A percentile compares a stretch with the other conserved stretches of the same genome.
Evolutionary conservation across 352 stramenopile genomes (phyloP).

Genomic region (Pythium chondricola): DNA sequence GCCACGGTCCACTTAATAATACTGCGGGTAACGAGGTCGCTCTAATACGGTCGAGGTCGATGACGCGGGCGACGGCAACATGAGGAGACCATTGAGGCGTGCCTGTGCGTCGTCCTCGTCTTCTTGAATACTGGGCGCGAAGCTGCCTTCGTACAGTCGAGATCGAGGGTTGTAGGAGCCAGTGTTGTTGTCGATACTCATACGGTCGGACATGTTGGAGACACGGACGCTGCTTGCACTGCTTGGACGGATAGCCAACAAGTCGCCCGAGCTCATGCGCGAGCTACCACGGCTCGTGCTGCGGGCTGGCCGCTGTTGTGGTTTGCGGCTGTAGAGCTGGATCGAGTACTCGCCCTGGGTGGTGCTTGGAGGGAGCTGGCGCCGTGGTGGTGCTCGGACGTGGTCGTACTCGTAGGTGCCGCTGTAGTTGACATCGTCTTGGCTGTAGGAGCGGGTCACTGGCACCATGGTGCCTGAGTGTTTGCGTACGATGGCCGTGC

Average conservation of each 20-base stretch:
- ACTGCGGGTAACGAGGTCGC: slow-evolving; percentile 13
- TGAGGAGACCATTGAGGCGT: slow-evolving; percentile 55
- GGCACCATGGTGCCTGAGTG: slow-evolving; percentile 46
- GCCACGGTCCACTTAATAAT: slow-evolving; percentile 7
- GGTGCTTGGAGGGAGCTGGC: slow-evolving; percentile 7
- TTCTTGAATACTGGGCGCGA: slow-evolving; percentile 57
- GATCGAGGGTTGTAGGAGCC: slow-evolving; percentile 53
- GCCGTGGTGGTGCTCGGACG: neutral
- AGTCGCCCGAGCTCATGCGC: slow-evolving; percentile 36
- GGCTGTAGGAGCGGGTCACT: slow-evolving; percentile 14
- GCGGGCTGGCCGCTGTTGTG: slow-evolving; percentile 18
- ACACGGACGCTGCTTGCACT: slow-evolving; percentile 35
- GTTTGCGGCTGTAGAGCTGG: slow-evolving; percentile 51
- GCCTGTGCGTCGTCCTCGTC: slow-evolving; percentile 56
- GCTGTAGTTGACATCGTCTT: slow-evolving; percentile 20
- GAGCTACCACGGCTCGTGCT: slow-evolving; percentile 14
- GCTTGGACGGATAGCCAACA: slow-evolving; percentile 40
- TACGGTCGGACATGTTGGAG: slow-evolving; percentile 47
- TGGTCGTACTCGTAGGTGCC: neutral
- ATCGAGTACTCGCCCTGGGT: slow-evolving; percentile 37
- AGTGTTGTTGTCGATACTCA: slow-evolving; percentile 74
- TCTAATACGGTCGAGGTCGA: slow-evolving; percentile 47
- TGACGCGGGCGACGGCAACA: slow-evolving; percentile 28
- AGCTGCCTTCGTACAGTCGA: slow-evolving; percentile 36
- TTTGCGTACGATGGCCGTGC: slow-evolving; percentile 44